Base-by-base conservation (phyloP, 768 basidiomycete species). In the Megacollybia marginata region DNA sequence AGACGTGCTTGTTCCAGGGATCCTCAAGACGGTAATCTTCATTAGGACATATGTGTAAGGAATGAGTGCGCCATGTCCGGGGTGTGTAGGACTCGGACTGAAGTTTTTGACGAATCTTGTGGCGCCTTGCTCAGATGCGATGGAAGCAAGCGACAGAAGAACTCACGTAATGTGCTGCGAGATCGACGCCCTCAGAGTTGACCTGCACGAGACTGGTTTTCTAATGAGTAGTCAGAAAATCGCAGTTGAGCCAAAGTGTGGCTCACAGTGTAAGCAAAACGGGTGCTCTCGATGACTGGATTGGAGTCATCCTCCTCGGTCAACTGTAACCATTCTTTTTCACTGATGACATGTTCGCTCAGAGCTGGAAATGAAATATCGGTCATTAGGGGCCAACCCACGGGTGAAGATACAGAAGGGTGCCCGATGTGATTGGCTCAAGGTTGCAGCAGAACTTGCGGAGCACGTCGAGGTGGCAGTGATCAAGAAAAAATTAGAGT, bases 1-100 rank as follows among this genome's bases (percentile, higher is more conserved):
- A 69, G 44, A 75, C 77, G 38, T 70, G 65, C 60, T 69, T 76
- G 35, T 80, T 86, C 51, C 71, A 64, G 8, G 81, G 75, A 48
- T 83, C 65, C 11, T 66, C 57, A 9, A 76, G 61, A 52, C 74
- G 66, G 64, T 82, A 81, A 0, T 81, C 80, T 54, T 86, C 82
- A 0, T 78, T 69, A 8, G 91, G 86, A 57, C 78, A 76, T 34
- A 91, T 72, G 59, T 93, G 91, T 35, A 92, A 69, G 0, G 75
- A 75, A 52, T 88, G 84, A 1, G 80, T 82, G 33, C 85, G 79
- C 90, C 90, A 93, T 42, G 87, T 83, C 38, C 83, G 78, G 11
- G 90, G 88, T 11, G 80, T 79, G 64, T 93, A 92, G 0, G 79
- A 72, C 63, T 87, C 84, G 1, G 69, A 59, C 36, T 67, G 60